Base-by-base conservation (phyloP, 1,284 basidiomycete genomes). In the Stereum hirsutum region DNA sequence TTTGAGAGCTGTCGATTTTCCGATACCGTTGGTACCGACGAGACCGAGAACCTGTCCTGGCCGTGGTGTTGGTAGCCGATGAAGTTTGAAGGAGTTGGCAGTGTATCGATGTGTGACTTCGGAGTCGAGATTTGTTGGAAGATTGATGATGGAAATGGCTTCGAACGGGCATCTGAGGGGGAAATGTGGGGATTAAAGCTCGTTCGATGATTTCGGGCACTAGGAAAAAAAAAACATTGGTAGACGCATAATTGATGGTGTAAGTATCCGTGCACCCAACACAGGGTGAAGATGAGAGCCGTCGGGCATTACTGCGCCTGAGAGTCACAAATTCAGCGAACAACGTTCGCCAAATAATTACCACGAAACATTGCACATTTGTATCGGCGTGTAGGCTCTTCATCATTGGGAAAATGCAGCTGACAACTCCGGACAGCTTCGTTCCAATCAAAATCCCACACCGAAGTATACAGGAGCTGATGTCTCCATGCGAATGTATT, bases 21-120 rank as follows among this genome's bases (percentile, higher is more conserved):
- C 93, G 53, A 97, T 98, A 83, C 94, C 93, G 68, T 98, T 98
- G 1, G 94, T 96, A 38, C 94, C 93, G 28, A 97, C 93, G 25
- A 98, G 76, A 55, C 93, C 93, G 26, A 98, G 75, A 4, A 98
- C 93, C 65, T 97, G 94, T 6, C 93, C 93, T 1, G 94, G 92
- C 49, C 94, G 75, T 43, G 94, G 94, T 39, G 90, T 95, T 28
- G 94, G 94, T 37, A 98, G 73, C 48, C 94, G 85, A 72, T 97
- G 94, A 5, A 98, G 81, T 67, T 98, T 98, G 78, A 98, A 98
- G 12, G 94, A 80, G 63, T 98, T 98, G 52, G 94, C 94, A 32
- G 90, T 85, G 64, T 97, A 98, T 59, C 94, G 87, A 69, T 98
- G 94, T 10, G 94, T 96, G 42, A 96, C 92, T 69, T 95, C 76